Conservation (phyloP, 1,284 basidiomycete genomes). For the Mycosarcoma mackinlayi region DNA sequence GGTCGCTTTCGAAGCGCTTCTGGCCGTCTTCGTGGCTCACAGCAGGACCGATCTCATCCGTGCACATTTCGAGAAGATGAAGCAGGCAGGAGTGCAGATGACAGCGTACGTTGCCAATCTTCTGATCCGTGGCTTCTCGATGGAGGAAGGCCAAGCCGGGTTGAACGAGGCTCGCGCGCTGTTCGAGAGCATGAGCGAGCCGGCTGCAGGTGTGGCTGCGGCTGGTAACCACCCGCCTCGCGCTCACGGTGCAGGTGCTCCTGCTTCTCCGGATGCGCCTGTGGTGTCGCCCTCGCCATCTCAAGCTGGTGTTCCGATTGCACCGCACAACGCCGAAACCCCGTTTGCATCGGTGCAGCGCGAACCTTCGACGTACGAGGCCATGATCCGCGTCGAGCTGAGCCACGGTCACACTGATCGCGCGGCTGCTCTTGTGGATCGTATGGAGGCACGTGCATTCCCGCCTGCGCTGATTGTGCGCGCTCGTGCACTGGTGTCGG, state of each 20-base stretch:
- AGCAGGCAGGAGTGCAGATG: conserved; percentile 78
- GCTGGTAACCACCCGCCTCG: conserved; percentile 81
- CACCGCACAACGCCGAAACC: neutral
- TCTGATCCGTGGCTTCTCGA: conserved; percentile 78
- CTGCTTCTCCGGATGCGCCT: conserved; percentile 26
- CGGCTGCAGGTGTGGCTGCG: conserved; percentile 85
- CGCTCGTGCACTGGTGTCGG: conserved; percentile 52
- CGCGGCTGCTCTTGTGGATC: conserved; percentile 78
- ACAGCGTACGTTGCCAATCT: conserved; percentile 97
- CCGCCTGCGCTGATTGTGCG: conserved; percentile 67
- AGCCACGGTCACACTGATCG: conserved; percentile 78
- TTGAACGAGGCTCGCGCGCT: conserved; percentile 69
- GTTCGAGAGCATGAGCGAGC: conserved; percentile 89
- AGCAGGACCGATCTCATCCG: conserved; percentile 83
- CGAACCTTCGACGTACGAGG: conserved; percentile 89
- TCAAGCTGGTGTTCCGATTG: neutral
- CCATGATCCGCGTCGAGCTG: conserved; percentile 93
- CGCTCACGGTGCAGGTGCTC: conserved; percentile 69
- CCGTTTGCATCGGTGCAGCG: conserved; percentile 80
- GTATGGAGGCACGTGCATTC: conserved; percentile 77
- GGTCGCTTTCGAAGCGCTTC: conserved; percentile 87
- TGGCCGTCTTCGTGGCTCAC: conserved; percentile 86
- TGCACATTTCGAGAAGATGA: conserved; percentile 77
- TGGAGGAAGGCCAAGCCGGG: conserved; percentile 78
- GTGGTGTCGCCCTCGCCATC: neutral